These are phyloP conservation scores for Chaetomiaceae sp. DNA, from an alignment of 2,329 filamentous ascomycete species.

Conservation along the genomic window DNA sequence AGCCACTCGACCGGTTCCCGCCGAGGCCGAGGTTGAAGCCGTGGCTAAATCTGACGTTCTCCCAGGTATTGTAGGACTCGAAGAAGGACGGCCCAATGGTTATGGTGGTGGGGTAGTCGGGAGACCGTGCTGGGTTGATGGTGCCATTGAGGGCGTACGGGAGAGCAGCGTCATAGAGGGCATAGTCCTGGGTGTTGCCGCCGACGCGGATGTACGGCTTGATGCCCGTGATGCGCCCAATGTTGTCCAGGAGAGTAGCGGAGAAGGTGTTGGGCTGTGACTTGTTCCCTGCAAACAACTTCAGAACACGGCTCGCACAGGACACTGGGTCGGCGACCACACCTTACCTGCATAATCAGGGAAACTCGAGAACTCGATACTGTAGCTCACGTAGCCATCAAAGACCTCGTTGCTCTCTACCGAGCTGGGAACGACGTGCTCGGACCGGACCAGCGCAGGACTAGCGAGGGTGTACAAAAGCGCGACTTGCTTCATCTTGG, in stretches of 20 bases:
- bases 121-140: slow-evolving; percentile 43
- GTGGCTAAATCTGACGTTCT: slow-evolving; percentile 52
- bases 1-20: slow-evolving; percentile 46
- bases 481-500: slow-evolving; percentile 12
- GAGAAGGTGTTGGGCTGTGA: slow-evolving; percentile 56
- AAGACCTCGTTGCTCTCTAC: slow-evolving; percentile 29
- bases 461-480: slow-evolving; percentile 9
- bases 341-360: slow-evolving; percentile 30
- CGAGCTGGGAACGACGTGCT: slow-evolving; percentile 18
- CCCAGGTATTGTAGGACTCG: slow-evolving; percentile 56
- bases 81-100: slow-evolving; percentile 58
- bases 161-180: slow-evolving; percentile 53
- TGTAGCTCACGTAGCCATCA: slow-evolving; percentile 39
- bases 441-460: slow-evolving; percentile 7
- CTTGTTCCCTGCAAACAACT: slow-evolving; percentile 44
- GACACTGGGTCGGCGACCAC: slow-evolving; percentile 16
- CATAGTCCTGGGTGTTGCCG: slow-evolving; percentile 64
- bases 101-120: slow-evolving; percentile 57
- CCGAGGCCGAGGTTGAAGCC: slow-evolving; percentile 56
- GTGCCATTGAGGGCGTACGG: slow-evolving; percentile 48
- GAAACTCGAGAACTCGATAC: slow-evolving; percentile 38
- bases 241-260: slow-evolving; percentile 53
- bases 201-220: slow-evolving; percentile 60
- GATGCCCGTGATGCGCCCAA: slow-evolving; percentile 48
- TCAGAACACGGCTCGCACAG: slow-evolving; percentile 31